phyloP scores from a whole-genome alignment of 495 filamentous ascomycete species.

The Aspergillus sclerotiicarbonarius region DNA sequence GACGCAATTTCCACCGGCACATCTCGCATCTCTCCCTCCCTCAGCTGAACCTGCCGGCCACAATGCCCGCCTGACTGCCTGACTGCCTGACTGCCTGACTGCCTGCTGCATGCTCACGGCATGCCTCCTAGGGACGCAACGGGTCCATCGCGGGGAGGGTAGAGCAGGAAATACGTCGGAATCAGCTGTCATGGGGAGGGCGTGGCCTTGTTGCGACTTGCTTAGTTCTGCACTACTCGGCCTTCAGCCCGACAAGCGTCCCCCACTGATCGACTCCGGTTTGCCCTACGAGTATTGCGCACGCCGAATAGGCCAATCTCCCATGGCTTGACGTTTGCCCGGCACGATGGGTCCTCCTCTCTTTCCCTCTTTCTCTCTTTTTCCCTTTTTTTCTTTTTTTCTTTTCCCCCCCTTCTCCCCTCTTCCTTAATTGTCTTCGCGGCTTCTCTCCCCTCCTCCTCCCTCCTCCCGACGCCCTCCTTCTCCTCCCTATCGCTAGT shows the following conservation, averaged over 20 bases:
- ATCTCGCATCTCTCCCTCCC: not conserved
- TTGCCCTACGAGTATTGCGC: slow-evolving; percentile 11
- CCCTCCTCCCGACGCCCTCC: not conserved
- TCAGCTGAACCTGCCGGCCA: not conserved
- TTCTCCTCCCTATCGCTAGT: not conserved
- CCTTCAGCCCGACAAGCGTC: slow-evolving; percentile 12
- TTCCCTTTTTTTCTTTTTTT: not conserved
- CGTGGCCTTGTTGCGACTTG: too few relatives aligned
- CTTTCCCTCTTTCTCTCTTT: not conserved
- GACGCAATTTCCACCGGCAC: too few relatives aligned
- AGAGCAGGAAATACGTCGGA: too few relatives aligned
- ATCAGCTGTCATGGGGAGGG: not conserved
- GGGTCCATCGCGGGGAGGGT: too few relatives aligned
- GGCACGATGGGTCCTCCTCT: slow-evolving; percentile 7
- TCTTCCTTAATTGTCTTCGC: not conserved
- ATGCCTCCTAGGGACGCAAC: too few relatives aligned
- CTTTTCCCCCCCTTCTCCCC: not conserved
- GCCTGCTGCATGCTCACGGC: too few relatives aligned
- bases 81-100: too few relatives aligned
- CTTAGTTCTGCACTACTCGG: not conserved
- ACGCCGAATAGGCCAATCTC: slow-evolving; percentile 5
- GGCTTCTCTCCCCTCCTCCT: not conserved
- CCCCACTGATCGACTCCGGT: slow-evolving; percentile 20
- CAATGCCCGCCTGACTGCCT: too few relatives aligned
- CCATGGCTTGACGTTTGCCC: slow-evolving; percentile 12